phyloP scores from a whole-genome alignment of 257 asterid genomes.

The Solanum rostratum region DNA sequence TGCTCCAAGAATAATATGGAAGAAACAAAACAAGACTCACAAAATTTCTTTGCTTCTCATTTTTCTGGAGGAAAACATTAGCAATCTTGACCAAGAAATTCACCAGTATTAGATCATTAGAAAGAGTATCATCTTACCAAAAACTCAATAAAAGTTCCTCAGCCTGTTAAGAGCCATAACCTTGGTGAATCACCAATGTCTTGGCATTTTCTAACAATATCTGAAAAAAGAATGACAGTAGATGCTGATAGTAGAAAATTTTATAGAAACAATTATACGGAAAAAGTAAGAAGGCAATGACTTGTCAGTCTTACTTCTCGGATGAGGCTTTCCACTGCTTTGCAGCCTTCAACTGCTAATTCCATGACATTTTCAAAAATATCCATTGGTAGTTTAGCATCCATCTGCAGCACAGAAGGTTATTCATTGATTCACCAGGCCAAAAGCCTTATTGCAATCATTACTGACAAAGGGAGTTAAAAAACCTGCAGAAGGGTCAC shows the following conservation, averaged over 20 bases:
- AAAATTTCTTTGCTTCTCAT: neutral
- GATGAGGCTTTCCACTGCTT: conserved; percentile 69
- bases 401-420: conserved; percentile 46
- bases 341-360: conserved; percentile 89
- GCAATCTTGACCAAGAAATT: neutral
- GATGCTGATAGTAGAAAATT: neutral
- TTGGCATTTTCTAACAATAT: conserved; percentile 62
- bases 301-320: conserved; percentile 47
- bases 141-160: neutral
- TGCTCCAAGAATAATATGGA: neutral
- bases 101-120: neutral
- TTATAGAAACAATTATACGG: neutral
- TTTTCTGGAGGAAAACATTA: neutral
- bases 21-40: neutral
- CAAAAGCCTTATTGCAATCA: neutral
- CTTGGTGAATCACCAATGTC: conserved; percentile 58
- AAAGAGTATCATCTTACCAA: neutral
- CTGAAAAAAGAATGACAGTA: conserved; percentile 21
- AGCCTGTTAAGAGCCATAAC: conserved; percentile 18
- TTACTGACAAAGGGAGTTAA: neutral
- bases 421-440: neutral
- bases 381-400: conserved; percentile 76
- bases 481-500: conserved; percentile 92
- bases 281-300: neutral
- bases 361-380: conserved; percentile 84